Evolutionary conservation across 2,329 filamentous ascomycete genomes (phyloP), one percentile per base, ranked within the genome.

Genomic region (Orbilia quercus): DNA sequence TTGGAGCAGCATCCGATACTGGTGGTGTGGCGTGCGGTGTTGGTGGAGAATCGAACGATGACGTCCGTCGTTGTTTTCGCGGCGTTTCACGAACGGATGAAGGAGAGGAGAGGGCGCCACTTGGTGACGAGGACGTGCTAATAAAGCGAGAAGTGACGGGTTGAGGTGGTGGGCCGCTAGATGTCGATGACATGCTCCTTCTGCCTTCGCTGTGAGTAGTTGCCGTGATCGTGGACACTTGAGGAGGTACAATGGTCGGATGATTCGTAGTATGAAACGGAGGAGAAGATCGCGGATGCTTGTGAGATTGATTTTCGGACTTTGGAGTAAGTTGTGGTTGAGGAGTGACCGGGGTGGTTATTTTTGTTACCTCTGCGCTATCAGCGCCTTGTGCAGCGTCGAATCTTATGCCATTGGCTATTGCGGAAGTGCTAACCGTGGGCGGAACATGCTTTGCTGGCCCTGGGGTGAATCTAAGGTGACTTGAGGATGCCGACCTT

Each of bases 141-240:
- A 74, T 74, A 40, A 74, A 74, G 11, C 70, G 55, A 18, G 70
- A 74, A 7, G 62, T 67, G 14, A 74, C 70, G 14, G 57, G 70
- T 11, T 69, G 70, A 16, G 62, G 51, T 22, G 44, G 47, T 16
- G 69, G 69, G 28, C 69, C 69, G 31, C 69, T 73, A 2, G 69
- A 73, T 31, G 57, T 51, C 11, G 69, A 73, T 7, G 69, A 73
- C 69, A 73, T 73, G 42, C 69, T 73, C 31, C 60, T 34, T 34
- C 69, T 54, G 31, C 69, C 69, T 47, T 73, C 69, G 48, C 18
- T 65, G 48, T 73, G 69, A 2, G 60, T 66, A 7, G 69, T 73
- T 28, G 69, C 69, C 22, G 60, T 73, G 18, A 73, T 48, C 12
- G 59, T 62, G 14, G 69, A 73, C 11, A 73, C 40, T 31, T 73